Base-by-base conservation (phyloP, 2,329 filamentous ascomycete genomes). In the Alternaria panax region DNA sequence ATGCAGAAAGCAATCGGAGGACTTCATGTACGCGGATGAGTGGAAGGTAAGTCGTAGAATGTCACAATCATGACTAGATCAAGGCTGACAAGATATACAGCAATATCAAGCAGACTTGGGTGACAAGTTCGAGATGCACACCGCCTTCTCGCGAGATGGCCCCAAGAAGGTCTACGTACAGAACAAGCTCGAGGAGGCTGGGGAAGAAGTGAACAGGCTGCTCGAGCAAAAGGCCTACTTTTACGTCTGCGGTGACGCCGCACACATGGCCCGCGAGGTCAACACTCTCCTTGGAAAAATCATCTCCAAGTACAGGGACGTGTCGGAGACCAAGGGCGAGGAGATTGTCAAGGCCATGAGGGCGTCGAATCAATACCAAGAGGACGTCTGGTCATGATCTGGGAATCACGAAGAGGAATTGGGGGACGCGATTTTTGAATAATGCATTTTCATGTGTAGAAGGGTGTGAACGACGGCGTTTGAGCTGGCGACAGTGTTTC, bases 261-360 rank as follows among this genome's bases (percentile, higher is more conserved):
- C 95, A 57, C 93, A 97, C 82, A 97, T 97, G 93, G 93, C 93
- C 46, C 89, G 93, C 58, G 93, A 96, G 78, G 93, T 97, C 73
- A 97, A 96, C 78, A 84, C 89, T 24, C 88, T 92, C n/a, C 84
- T 99, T 42, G 90, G 86, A 25, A 89, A 96, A 76, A 96, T 98
- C 74, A 89, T 99, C 69, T 85, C 93, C 25, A 88, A 93, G 76
- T 87, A 96, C 78, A 87, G 95, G 54, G 90, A 90, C 51, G 85
- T 98, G 59, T 85, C 92, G 2, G 90, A 94, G 72, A 84, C 90
- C 65, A 97, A 97, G 85, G 95, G 88, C 14, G 95, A 99, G 81
- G 94, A 98, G 75, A 89, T 97, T 73, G 93, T 99, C 62, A 99
- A 98, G 87, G 90, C 90, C 71, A 97, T 99, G 94, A 90, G 95